phyloP scores from a whole-genome alignment of 2,329 filamentous ascomycete genomes.

The Colletotrichum musae region DNA sequence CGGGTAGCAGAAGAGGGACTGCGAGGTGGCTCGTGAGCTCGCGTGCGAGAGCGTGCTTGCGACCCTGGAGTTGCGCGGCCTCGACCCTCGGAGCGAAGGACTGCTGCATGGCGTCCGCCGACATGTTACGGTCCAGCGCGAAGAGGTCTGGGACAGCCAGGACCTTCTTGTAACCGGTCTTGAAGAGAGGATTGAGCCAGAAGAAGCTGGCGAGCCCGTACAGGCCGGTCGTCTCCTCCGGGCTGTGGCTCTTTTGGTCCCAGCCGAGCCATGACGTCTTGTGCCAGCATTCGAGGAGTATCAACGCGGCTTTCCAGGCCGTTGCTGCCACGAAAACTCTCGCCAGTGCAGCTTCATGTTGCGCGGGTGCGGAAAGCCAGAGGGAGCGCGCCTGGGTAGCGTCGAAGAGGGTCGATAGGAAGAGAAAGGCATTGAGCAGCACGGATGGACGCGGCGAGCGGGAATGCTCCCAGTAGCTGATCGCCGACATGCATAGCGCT shows the following conservation, averaged over 20 bases:
- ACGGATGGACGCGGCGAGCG: constrained; percentile 47
- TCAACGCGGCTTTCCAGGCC: constrained; percentile 41
- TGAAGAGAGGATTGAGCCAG: constrained; percentile 37
- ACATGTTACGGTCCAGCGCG: neutral
- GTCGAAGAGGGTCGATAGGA: neutral
- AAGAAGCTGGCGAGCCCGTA: constrained; percentile 44
- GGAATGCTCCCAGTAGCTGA: constrained; percentile 49
- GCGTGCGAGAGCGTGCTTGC: neutral
- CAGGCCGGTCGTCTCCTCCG: constrained; percentile 41
- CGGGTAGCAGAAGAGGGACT: constrained; percentile 11
- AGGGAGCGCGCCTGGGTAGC: neutral
- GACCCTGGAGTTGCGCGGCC: neutral
- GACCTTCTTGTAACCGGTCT: constrained; percentile 26
- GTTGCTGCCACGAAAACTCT: constrained; percentile 42
- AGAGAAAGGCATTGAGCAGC: constrained; percentile 8
- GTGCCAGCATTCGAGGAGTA: constrained; percentile 43
- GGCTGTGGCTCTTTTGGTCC: constrained; percentile 41
- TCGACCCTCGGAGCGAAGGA: neutral
- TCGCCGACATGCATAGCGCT: constrained; percentile 45
- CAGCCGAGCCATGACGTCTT: constrained; percentile 38
- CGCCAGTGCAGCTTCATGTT: constrained; percentile 4
- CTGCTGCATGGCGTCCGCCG: neutral
- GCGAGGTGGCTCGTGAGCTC: neutral
- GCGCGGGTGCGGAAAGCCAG: constrained; percentile 1
- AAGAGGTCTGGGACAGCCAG: constrained; percentile 30